A percentile compares a stretch with the other conserved stretches of the same genome.
phyloP scores from a whole-genome alignment of 2,329 filamentous ascomycete genomes.

The Cytospora piceae region DNA sequence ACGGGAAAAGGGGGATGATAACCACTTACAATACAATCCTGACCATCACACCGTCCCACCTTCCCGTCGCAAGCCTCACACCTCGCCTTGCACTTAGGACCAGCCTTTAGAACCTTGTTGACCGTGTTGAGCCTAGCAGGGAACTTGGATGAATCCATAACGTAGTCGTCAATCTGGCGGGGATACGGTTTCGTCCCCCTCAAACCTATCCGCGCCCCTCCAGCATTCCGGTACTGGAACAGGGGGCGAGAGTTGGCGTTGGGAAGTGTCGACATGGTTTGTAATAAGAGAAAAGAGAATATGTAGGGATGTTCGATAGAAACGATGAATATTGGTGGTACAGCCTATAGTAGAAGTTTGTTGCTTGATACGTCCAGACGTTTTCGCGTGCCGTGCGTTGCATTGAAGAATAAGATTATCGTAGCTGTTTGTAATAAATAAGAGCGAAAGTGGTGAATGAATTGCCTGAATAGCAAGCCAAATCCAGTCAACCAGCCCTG shows the following conservation, averaged over 20 bases:
- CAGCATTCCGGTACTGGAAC: not conserved
- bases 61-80: not conserved
- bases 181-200: not conserved
- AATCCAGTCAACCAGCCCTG: not conserved
- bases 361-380: not conserved
- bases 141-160: conserved; percentile 1
- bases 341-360: not conserved
- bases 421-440: not conserved
- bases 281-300: not conserved
- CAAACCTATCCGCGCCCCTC: not conserved
- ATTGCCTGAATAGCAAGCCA: not conserved
- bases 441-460: not conserved
- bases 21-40: conserved; percentile 1
- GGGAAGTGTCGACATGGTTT: not conserved
- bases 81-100: not conserved
- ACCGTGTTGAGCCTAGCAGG: not conserved
- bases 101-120: not conserved
- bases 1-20: not conserved
- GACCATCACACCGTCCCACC: not conserved
- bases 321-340: not conserved
- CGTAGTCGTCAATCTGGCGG: conserved; percentile 8
- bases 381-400: not conserved
- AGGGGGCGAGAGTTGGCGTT: not conserved
- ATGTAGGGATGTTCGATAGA: not conserved
- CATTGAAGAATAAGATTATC: not conserved